Percentiles rank a stretch among this genome's conserved stretches.
These are phyloP conservation scores for Parasitella parasitica DNA, from an alignment of 371 early-diverging fungal species.

Conservation along the genomic window DNA sequence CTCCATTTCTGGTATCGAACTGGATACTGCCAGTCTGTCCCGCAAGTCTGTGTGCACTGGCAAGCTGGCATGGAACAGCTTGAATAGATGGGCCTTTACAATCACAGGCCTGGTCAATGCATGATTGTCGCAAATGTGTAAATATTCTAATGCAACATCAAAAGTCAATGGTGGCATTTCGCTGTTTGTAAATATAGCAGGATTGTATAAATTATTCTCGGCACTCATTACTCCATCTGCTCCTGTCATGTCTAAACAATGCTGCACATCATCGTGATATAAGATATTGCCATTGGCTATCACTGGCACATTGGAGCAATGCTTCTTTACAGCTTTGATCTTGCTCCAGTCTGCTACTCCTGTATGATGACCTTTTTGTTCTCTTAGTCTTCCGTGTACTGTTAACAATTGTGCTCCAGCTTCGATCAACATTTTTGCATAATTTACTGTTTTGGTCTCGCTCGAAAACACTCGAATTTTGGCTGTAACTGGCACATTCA, in stretches of 20 bases:
- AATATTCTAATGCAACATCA: slow-evolving; percentile 78
- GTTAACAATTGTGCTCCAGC: slow-evolving; percentile 89
- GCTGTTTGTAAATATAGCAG: slow-evolving; percentile 67
- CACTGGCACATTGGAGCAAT: slow-evolving; percentile 65
- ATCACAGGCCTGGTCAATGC: slow-evolving; percentile 52
- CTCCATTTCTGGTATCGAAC: slow-evolving; percentile 48
- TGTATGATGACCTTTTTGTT: slow-evolving; percentile 93
- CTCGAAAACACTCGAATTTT: slow-evolving; percentile 94
- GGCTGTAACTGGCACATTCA: slow-evolving; percentile 92
- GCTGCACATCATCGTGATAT: slow-evolving; percentile 78
- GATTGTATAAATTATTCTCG: slow-evolving; percentile 88
- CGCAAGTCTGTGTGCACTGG: slow-evolving; percentile 71
- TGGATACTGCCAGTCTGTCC: slow-evolving; percentile 48
- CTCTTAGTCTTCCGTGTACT: slow-evolving; percentile 93
- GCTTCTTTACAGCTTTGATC: slow-evolving; percentile 82
- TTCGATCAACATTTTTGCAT: slow-evolving; percentile 91
- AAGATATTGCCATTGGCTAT: slow-evolving; percentile 96
- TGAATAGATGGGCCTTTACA: slow-evolving; percentile 85
- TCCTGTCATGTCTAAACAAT: slow-evolving; percentile 81
- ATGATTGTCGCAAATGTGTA: slow-evolving; percentile 61
- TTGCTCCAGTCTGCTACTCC: slow-evolving; percentile 96
- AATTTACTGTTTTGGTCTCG: slow-evolving; percentile 84
- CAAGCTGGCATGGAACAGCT: slow-evolving; percentile 74
- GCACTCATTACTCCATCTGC: slow-evolving; percentile 95
- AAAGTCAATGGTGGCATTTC: slow-evolving; percentile 49